Base-by-base conservation (phyloP, 495 filamentous ascomycete species). In the Neurospora sp. region DNA sequence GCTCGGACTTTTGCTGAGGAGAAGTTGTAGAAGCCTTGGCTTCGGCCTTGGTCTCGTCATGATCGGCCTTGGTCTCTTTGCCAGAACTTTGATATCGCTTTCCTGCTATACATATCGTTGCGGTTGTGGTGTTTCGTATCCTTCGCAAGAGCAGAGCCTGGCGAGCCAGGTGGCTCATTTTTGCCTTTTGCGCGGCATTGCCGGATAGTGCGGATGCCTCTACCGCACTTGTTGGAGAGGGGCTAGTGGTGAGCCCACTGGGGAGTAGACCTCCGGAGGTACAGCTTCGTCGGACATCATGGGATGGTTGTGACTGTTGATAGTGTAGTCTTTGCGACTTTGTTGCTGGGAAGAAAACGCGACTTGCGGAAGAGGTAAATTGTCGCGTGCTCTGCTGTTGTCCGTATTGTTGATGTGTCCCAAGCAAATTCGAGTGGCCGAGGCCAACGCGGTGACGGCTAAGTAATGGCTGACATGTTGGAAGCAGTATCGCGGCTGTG, bases 211-310 rank as follows among this genome's bases (percentile, higher is more conserved):
- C 78, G 9, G 81, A 82, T 70, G 80, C 78, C 22, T 82, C 78
- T 8, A 84, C 82, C 1, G 82, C 74, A 47, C 77, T 76, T 18
- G 81, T 79, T n/a, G 82, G 79, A n/a, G 80, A 77, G 14, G 80
- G 76, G 68, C 75, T 81, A n/a, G 83, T 80, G 31, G 73, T 74
- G 12, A 84, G 69, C 2, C 81, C 80, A 69, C 84, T 71, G 16
- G 83, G 76, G 22, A 85, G 80, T 14, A 85, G 72, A 8, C 83
- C 82, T 31, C 82, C 82, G 0, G 84, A 85, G 10, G 83, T 82
- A 68, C 81, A 85, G 71, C 81, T 83, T 44, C 80, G 75, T 8
- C 81, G 80, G 68, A 80, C 78, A 77, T 84, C 79, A 53, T 75
- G 53, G 53, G 53, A 35, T 18, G 53, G 53, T 31, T 65, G 53